Base-by-base conservation (phyloP, 1,284 basidiomycete species). In the Tilletia horrida region DNA sequence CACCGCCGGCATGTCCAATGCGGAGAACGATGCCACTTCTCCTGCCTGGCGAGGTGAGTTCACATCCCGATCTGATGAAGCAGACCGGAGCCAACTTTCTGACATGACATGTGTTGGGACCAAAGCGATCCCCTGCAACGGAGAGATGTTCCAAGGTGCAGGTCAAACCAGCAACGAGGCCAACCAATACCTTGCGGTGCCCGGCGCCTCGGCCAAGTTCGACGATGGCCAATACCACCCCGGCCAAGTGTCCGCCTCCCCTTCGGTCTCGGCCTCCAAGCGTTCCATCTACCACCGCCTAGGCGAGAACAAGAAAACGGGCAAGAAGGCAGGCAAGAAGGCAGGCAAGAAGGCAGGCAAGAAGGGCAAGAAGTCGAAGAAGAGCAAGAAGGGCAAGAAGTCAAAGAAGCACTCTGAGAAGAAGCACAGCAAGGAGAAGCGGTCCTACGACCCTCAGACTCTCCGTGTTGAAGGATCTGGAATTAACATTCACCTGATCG, bases 371-470 rank as follows among this genome's bases (percentile, higher is more conserved):
- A 62, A 62, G 59, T 40, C 31, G 13, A 62, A 40, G 59, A 62
- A 62, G 59, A 35, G 23, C 59, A 62, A 62, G 29, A 62, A 62
- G 59, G 42, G 50, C 50, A 62, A 43, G 59, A 35, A 62, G 59
- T 25, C 59, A 18, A 1, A 21, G 59, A 43, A 52, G 50, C 50
- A 52, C 50, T 4, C 35, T 40, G 35, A 40, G 35, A 52, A 52
- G 50, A 52, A 52, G 50, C 50, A 52, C 50, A 27, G 23, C 21
- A 3, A 21, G 16, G 50, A 4, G 6, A 52, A 52, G 50, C 50
- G 50, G 3, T 52, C 18, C 21, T 16, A 3, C 2, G 27, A 52
- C 13, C 13, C 21, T 27, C 50, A 52, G 13, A 27, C 27, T 27
- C 50, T 52, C 50, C n/a, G 23, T 21, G 50, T 52, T 25, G 50